A percentile compares a stretch with the other conserved stretches of the same genome.
phyloP scores from a whole-genome alignment of 768 basidiomycete genomes.

The Auriculariales sp. region DNA sequence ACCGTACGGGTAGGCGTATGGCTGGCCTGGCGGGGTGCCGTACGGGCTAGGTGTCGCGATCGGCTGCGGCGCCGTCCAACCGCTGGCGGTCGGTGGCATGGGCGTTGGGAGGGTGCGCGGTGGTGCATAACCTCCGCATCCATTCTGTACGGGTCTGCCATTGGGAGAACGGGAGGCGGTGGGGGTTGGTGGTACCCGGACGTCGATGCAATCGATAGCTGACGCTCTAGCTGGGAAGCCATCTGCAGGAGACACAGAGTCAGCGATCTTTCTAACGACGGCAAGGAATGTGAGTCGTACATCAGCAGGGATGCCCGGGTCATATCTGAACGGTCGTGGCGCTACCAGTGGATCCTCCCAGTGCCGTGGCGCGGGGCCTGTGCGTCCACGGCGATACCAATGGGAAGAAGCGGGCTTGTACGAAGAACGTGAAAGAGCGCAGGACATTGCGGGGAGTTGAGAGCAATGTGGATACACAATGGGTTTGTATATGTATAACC shows the following conservation, averaged over 20 bases:
- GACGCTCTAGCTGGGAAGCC: slow-evolving; percentile 45
- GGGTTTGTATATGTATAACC: too few species aligned
- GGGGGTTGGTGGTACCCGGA: too few species aligned
- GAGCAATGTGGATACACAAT: too few species aligned
- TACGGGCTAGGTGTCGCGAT: too few species aligned
- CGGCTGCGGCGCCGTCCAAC: neutral
- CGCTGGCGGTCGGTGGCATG: neutral
- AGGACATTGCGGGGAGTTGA: too few species aligned
- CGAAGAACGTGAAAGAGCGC: too few species aligned
- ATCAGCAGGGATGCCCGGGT: slow-evolving; percentile 46
- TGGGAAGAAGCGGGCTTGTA: too few species aligned
- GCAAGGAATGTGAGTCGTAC: slow-evolving; percentile 19
- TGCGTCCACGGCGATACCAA: too few species aligned
- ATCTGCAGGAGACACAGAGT: slow-evolving; percentile 30
- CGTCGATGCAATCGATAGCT: too few species aligned
- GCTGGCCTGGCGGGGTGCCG: too few species aligned
- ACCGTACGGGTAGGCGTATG: too few species aligned
- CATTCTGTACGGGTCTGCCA: slow-evolving; percentile 1
- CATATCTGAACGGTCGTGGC: slow-evolving; percentile 48
- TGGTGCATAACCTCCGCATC: neutral
- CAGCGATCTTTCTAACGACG: neutral
- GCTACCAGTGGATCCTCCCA: slow-evolving; percentile 44
- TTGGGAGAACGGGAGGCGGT: neutral
- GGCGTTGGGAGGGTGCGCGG: slow-evolving; percentile 2
- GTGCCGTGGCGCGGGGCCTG: slow-evolving; percentile 29